Base-by-base conservation (phyloP, 805 yeast species). In the Metschnikowia kunwiensis region DNA sequence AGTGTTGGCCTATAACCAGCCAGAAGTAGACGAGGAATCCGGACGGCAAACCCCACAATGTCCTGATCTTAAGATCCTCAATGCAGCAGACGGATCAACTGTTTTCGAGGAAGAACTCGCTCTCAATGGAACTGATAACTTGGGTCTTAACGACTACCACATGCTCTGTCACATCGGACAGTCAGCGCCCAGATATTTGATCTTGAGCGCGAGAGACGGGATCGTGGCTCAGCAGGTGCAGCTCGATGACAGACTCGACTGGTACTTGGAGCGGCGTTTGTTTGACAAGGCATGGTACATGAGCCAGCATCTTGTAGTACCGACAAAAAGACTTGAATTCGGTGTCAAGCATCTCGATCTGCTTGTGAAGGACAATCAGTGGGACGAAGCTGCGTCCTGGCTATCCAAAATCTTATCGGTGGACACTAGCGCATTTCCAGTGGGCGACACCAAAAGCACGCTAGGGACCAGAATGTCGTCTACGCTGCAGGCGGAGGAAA, bases 141-240 rank as follows among this genome's bases (percentile, higher is more conserved):
- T 86, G 27, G 88, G 94, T 0, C 65, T 84, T 12, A 89, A 91
- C 55, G 97, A 93, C 54, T 86, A 84, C 53, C 80, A 77, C 46
- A 58, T 89, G 30, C 77, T 80, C 1, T 75, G 74, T 32, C 69
- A 70, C 53, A 60, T 72, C 22, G 77, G 73, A 2, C 52, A 47
- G 0, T 54, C 58, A 0, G 47, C 58, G 5, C 57, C 66, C 6
- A 66, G 69, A 36, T 86, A 82, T 64, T 84, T 72, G 50, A 66
- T 93, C 13, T 68, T 91, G 5, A 78, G 91, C 53, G 86, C 96
- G 0, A 75, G 77, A 30, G 97, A 88, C 60, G 91, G 82, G 1
- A 82, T 91, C 1, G 65, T 79, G 11, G 87, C 88, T 0, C 75
- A 80, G 47, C 86, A 82, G 43, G 68, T 84, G n/a, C 79, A 78